Evolutionary conservation across 257 asterid genomes (phyloP), one percentile per base, ranked within the genome.

Genomic region (Solanum piurae): DNA sequence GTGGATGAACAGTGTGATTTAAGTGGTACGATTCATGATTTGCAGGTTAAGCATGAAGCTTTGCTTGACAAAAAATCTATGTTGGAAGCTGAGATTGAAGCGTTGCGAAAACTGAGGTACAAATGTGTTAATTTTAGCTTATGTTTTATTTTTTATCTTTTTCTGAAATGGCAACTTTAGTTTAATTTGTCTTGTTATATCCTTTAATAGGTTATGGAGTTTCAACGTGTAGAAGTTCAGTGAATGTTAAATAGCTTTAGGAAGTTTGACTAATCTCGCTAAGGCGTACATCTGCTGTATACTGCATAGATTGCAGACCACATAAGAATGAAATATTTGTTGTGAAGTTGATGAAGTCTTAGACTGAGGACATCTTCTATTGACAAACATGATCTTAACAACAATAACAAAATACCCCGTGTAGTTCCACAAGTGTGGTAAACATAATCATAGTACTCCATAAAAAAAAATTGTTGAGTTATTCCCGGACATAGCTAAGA

Each of bases 71-170:
- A 91, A 66, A 96, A 95, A 89, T 94, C 98, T 0, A 90, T 96
- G 88, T 83, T 96, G 86, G 98, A 97, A 93, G 96, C 99, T 83
- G 95, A 97, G 92, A 62, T 91, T 34, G 99, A 97, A 90, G 99
- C 98, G 13, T 86, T 95, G 33, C 96, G 95, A 79, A 95, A 94
- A 91, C 88, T 97, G 86, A 95, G 99, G 99, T 95, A 88, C 87
- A 49, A 21, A 60, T 82, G 11, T 82, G 68, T 80, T 64, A 25
- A 82, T 11, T 82, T 10, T 49, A 31, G 44, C 86, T 82, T 82
- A 20, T 52, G 42, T 46, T 29, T 49, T 29, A 4, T 9, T 27
- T 20, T 14, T 0, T 8, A 7, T 20, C 7, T 27, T 46, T 73
- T 72, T 34, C 9, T 11, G 20, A 21, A 72, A 73, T 74, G 52